Evolutionary conservation across 495 filamentous ascomycete species (phyloP).

Genomic region (Friedmanniomyces simplex): DNA sequence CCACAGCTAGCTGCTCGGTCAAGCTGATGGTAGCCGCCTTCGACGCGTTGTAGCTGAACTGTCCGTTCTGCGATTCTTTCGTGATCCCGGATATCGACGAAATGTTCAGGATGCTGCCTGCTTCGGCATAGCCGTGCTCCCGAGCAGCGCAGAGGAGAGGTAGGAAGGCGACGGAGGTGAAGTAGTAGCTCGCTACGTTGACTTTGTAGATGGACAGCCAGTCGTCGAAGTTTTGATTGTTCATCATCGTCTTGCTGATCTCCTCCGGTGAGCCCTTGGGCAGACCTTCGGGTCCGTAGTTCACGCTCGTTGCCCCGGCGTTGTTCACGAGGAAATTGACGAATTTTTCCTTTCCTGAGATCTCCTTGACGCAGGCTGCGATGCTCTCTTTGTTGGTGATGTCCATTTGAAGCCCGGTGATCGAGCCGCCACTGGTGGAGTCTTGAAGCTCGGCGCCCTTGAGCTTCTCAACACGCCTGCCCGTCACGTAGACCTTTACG

Average conservation of each 20-base stretch:
- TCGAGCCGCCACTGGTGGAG: constrained; percentile 11
- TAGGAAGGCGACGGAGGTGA: constrained; percentile 34
- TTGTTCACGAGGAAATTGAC: constrained; percentile 24
- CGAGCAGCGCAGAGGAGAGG: constrained; percentile 26
- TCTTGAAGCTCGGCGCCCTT: constrained; percentile 21
- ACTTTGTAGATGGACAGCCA: constrained; percentile 35
- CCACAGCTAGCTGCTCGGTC: constrained; percentile 37
- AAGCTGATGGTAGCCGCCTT: constrained; percentile 33
- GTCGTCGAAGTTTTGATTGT: constrained; percentile 32
- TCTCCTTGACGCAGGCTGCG: constrained; percentile 26
- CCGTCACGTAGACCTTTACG: constrained; percentile 60
- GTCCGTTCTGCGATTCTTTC: constrained; percentile 30
- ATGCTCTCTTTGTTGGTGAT: constrained; percentile 34
- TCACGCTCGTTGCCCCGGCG: constrained; percentile 13
- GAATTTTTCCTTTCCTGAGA: constrained; percentile 28
- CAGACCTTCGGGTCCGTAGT: constrained; percentile 28
- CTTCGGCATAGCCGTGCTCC: constrained; percentile 9
- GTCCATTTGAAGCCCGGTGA: constrained; percentile 25
- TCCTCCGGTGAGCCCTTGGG: constrained; percentile 24
- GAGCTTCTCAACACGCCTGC: constrained; percentile 40
- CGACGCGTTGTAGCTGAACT: constrained; percentile 35
- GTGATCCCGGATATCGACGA: constrained; percentile 34
- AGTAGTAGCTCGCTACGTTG: constrained; percentile 33
- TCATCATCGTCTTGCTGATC: constrained; percentile 32
- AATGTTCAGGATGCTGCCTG: constrained; percentile 32